Percentiles rank a stretch among this genome's conserved stretches.
These are phyloP conservation scores for Hypericum perforatum DNA, from an alignment of 345 rosid species.

Conservation along the genomic window DNA sequence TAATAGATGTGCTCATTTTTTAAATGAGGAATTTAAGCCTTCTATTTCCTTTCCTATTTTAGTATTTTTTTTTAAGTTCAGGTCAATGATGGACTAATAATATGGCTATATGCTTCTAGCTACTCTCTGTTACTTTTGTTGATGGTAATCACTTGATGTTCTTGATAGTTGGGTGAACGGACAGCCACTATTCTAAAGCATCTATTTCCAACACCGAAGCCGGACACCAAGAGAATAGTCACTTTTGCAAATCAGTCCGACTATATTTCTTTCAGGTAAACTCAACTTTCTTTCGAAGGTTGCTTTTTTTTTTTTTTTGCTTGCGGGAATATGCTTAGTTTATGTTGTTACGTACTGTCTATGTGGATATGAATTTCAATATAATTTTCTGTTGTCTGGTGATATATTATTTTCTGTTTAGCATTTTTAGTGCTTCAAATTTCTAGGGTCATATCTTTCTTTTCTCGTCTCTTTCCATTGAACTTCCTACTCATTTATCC, in stretches of 20 bases:
- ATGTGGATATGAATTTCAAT: too few relatives aligned
- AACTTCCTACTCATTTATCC: background rate
- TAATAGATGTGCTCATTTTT: too few relatives aligned
- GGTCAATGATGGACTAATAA: background rate
- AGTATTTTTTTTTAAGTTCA: too few relatives aligned
- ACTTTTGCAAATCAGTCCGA: constrained; percentile 78
- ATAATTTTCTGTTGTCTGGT: too few relatives aligned
- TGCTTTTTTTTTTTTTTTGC: background rate
- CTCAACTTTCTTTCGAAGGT: background rate
- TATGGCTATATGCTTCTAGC: background rate
- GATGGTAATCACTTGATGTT: constrained; percentile 2
- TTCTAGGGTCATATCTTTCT: background rate
- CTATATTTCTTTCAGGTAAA: constrained; percentile 85
- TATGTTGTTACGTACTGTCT: too few relatives aligned
- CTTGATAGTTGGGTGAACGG: constrained; percentile 65
- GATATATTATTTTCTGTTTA: background rate
- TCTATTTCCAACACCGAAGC: constrained; percentile 85
- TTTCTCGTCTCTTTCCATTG: background rate
- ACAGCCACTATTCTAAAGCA: constrained; percentile 69
- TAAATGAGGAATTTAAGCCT: too few relatives aligned
- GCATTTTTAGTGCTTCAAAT: background rate
- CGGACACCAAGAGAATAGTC: constrained; percentile 62
- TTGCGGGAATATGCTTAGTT: too few relatives aligned
- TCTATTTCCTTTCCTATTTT: too few relatives aligned
- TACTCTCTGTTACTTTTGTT: background rate